A percentile compares a stretch with the other conserved stretches of the same genome.
These are phyloP conservation scores for Neurospora sp. DNA, from an alignment of 495 filamentous ascomycete species.

Conservation along the genomic window DNA sequence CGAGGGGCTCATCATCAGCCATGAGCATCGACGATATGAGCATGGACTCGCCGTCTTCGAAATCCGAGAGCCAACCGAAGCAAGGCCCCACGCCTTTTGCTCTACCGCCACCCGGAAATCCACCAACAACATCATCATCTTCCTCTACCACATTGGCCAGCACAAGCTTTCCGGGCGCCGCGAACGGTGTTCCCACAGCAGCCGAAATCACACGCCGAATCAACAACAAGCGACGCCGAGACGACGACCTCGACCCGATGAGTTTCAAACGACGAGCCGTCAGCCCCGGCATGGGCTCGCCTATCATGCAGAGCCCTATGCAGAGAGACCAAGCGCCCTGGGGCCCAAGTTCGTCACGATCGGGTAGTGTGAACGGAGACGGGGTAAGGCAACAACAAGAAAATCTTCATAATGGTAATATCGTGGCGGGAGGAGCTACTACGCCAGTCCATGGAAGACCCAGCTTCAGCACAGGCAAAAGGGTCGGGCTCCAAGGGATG, in stretches of 20 bases:
- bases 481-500: constrained; percentile 91
- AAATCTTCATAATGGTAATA: constrained; percentile 17
- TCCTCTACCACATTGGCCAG: constrained; percentile 3
- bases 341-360: constrained; percentile 45
- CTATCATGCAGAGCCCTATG: constrained; percentile 73
- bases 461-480: constrained; percentile 8
- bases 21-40: constrained; percentile 59
- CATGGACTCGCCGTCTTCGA: constrained; percentile 62
- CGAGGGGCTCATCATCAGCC: constrained; percentile 48
- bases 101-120: not conserved
- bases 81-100: not conserved
- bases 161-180: constrained; percentile 30
- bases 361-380: constrained; percentile 49
- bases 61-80: constrained; percentile 14
- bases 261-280: constrained; percentile 91
- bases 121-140: not conserved
- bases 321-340: constrained; percentile 61
- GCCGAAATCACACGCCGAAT: constrained; percentile 59
- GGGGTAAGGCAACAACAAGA: constrained; percentile 24
- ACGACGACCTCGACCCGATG: constrained; percentile 84
- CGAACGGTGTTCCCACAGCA: constrained; percentile 38
- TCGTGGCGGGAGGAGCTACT: not conserved
- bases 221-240: constrained; percentile 69
- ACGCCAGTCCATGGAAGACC: not conserved
- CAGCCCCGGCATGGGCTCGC: constrained; percentile 84